Evolutionary conservation across 2,329 filamentous ascomycete species (phyloP).

Genomic region (Ilyonectria robusta): DNA sequence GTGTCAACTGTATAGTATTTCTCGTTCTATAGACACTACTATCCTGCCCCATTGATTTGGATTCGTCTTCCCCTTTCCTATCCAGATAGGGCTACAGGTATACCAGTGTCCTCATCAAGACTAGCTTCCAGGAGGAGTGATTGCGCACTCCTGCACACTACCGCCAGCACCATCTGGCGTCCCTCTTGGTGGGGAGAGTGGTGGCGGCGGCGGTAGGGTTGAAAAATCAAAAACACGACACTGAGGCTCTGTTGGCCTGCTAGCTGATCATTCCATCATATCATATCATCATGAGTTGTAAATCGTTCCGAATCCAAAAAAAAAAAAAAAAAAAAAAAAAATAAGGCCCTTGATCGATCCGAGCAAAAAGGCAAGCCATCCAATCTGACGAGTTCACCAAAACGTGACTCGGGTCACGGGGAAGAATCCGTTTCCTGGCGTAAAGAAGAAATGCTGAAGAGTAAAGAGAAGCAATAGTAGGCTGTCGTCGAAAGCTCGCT

Average conservation of each 20-base stretch:
- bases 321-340: constrained; percentile 32
- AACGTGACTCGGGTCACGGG: constrained; percentile 8
- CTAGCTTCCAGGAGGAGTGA: constrained; percentile 16
- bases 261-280: constrained; percentile 46
- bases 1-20: constrained; percentile 42
- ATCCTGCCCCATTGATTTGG: constrained; percentile 33
- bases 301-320: constrained; percentile 32
- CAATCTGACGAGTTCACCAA: constrained; percentile 21
- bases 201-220: constrained; percentile 17
- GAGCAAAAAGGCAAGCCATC: constrained; percentile 15
- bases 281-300: constrained; percentile 49
- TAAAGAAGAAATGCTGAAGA: constrained; percentile 18
- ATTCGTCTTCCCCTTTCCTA: constrained; percentile 11
- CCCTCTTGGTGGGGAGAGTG: constrained; percentile 15
- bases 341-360: constrained; percentile 28
- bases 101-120: constrained; percentile 40
- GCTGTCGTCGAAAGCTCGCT: constrained; percentile 40
- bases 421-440: constrained; percentile 22
- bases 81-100: constrained; percentile 25
- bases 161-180: constrained; percentile 8
- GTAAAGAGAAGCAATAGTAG: constrained; percentile 23
- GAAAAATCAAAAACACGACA: constrained; percentile 41
- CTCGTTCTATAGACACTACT: constrained; percentile 48
- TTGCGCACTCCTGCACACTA: constrained; percentile 13
- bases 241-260: constrained; percentile 45